Percentiles rank a stretch among this genome's conserved stretches.
Evolutionary conservation across 106 monocot genomes (phyloP).

Genomic region (Phalaenopsis equestris): DNA sequence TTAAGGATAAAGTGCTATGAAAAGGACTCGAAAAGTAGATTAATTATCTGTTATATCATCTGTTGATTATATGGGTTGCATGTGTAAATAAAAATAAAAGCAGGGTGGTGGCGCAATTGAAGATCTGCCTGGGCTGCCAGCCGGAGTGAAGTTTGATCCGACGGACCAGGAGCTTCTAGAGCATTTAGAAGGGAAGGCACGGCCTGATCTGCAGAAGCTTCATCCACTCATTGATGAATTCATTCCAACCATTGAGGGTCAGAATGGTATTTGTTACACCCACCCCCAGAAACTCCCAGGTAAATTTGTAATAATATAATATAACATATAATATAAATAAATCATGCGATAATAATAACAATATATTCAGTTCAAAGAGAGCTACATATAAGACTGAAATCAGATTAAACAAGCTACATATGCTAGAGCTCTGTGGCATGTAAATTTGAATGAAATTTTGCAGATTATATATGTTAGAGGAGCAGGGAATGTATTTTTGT

Average conservation of each 20-base stretch:
- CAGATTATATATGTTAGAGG: no score
- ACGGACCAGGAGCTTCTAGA: slow-evolving; percentile 82
- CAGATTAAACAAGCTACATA: background rate
- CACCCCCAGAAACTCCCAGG: slow-evolving; percentile 95
- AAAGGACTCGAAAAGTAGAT: no score
- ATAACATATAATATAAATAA: no score
- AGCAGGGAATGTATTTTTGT: no score
- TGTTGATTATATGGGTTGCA: background rate
- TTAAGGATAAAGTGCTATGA: no score
- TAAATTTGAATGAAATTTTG: no score
- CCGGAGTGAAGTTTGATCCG: slow-evolving; percentile 90
- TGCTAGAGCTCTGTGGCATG: background rate
- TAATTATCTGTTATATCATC: no score
- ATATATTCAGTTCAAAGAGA: background rate
- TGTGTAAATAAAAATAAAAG: background rate
- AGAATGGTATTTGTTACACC: slow-evolving; percentile 94
- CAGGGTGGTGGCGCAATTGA: slow-evolving; percentile 35
- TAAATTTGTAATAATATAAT: background rate
- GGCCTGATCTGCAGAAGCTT: slow-evolving; percentile 39
- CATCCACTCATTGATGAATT: slow-evolving; percentile 87
- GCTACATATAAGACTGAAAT: background rate
- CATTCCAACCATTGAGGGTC: slow-evolving; percentile 86
- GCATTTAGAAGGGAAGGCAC: slow-evolving; percentile 71
- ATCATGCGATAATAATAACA: no score
- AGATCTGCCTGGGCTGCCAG: slow-evolving; percentile 64